Percentiles rank a stretch among this genome's conserved stretches.
These are phyloP conservation scores for Clavulina sp. DNA, from an alignment of 768 basidiomycete species.

Conservation along the genomic window DNA sequence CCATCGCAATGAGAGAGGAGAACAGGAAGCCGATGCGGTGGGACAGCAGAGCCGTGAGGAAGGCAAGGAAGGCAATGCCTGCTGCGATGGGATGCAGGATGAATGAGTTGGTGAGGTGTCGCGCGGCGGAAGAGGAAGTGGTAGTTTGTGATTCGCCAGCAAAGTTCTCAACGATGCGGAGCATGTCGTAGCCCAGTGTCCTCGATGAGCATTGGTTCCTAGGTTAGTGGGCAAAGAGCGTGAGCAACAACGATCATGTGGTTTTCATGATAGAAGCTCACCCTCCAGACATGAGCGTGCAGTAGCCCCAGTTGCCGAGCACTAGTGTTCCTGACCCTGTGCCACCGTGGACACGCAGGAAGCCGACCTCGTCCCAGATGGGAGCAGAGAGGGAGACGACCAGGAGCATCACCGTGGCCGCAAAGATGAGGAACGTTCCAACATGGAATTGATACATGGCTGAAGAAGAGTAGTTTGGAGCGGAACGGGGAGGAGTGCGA, in stretches of 20 bases:
- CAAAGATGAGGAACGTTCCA: background rate
- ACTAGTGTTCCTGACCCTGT: background rate
- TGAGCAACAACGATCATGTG: too few species aligned
- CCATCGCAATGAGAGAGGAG: constrained; percentile 15
- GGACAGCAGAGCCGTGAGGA: constrained; percentile 18
- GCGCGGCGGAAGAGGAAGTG: constrained; percentile 3
- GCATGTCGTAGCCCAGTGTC: too few species aligned
- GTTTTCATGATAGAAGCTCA: too few species aligned
- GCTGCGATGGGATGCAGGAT: constrained; percentile 20
- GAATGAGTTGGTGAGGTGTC: constrained; percentile 16
- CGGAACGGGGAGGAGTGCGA: too few species aligned
- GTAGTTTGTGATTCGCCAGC: background rate
- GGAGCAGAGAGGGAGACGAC: background rate
- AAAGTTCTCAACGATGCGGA: background rate
- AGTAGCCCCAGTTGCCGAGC: background rate
- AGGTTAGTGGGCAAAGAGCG: too few species aligned
- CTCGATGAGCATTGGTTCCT: too few species aligned
- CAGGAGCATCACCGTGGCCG: background rate
- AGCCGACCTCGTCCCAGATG: background rate
- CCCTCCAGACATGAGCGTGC: too few species aligned
- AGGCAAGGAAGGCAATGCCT: constrained; percentile 19
- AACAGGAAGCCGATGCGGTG: constrained; percentile 19
- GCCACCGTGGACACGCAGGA: background rate
- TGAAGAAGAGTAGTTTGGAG: too few species aligned
- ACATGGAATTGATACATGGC: too few species aligned